Evolutionary conservation across 768 basidiomycete species (phyloP).

Genomic region (Hygrocybe coccinea): DNA sequence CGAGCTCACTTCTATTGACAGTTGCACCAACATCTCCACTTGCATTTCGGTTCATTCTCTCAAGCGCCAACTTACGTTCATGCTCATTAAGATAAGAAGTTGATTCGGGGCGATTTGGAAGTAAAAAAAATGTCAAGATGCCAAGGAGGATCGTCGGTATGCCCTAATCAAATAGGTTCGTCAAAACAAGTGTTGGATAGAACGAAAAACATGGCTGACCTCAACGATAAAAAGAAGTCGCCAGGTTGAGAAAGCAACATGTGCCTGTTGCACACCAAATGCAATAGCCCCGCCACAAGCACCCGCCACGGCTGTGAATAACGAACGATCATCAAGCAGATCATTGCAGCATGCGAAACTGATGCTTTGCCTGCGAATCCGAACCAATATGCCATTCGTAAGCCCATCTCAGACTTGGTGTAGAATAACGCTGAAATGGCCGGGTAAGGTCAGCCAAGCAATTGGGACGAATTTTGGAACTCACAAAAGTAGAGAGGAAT

Average conservation of each 20-base stretch:
- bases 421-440: constrained; percentile 73
- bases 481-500: constrained; percentile 76
- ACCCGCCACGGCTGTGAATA: constrained; percentile 56
- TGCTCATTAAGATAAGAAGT: constrained; percentile 52
- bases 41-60: constrained; percentile 61
- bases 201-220: constrained; percentile 30
- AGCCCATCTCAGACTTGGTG: constrained; percentile 67
- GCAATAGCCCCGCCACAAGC: constrained; percentile 84
- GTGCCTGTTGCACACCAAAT: constrained; percentile 66
- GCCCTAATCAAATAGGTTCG: constrained; percentile 39
- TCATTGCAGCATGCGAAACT: too few relatives aligned
- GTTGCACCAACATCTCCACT: constrained; percentile 62
- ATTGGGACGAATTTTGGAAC: constrained; percentile 18
- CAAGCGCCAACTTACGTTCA: constrained; percentile 57
- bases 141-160: constrained; percentile 64
- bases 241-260: constrained; percentile 49
- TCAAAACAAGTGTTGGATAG: neutral
- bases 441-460: neutral
- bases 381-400: constrained; percentile 78
- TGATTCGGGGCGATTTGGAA: constrained; percentile 70
- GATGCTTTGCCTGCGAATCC: constrained; percentile 51
- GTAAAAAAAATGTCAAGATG: constrained; percentile 45
- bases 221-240: constrained; percentile 70
- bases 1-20: constrained; percentile 53
- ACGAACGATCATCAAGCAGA: too few relatives aligned